Evolutionary conservation across 257 asterid genomes (phyloP).

Genomic region (Dorcoceras hygrometricum): DNA sequence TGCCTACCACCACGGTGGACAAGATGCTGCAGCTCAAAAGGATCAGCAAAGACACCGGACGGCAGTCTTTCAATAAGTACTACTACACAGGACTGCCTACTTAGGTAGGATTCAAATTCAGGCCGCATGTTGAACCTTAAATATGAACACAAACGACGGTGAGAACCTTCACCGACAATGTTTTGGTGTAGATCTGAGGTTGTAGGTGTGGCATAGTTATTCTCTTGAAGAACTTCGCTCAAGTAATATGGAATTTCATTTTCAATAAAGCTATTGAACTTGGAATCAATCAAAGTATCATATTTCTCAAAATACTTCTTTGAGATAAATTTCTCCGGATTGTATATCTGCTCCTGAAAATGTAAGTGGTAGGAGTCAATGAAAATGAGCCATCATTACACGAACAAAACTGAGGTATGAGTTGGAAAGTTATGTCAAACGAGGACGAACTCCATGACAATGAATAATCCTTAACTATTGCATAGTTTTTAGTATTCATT

Average conservation of each 20-base stretch:
- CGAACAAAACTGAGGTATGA: background rate
- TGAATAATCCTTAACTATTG: background rate
- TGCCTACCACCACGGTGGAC: constrained; percentile 66
- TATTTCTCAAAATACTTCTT: constrained; percentile 46
- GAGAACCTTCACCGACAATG: constrained; percentile 88
- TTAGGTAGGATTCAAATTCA: constrained; percentile 28
- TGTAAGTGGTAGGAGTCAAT: constrained; percentile 4
- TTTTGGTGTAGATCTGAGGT: constrained; percentile 31
- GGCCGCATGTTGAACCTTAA: constrained; percentile 39
- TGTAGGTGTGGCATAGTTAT: constrained; percentile 27
- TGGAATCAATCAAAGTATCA: constrained; percentile 34
- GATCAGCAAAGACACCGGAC: constrained; percentile 86
- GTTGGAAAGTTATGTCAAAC: constrained; percentile 6
- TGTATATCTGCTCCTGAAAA: constrained; percentile 38
- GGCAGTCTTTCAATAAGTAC: constrained; percentile 69
- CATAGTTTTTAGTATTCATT: background rate
- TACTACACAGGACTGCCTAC: constrained; percentile 42
- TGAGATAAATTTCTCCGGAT: constrained; percentile 39
- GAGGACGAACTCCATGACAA: background rate
- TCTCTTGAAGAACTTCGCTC: constrained; percentile 32
- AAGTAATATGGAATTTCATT: constrained; percentile 39
- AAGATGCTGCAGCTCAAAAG: constrained; percentile 87
- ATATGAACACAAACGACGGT: constrained; percentile 57
- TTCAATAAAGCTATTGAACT: constrained; percentile 41
- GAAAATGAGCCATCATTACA: constrained; percentile 10